A percentile compares a stretch with the other conserved stretches of the same genome.
phyloP scores from a whole-genome alignment of 2,329 filamentous ascomycete genomes.

The Sporothrix globosa region DNA sequence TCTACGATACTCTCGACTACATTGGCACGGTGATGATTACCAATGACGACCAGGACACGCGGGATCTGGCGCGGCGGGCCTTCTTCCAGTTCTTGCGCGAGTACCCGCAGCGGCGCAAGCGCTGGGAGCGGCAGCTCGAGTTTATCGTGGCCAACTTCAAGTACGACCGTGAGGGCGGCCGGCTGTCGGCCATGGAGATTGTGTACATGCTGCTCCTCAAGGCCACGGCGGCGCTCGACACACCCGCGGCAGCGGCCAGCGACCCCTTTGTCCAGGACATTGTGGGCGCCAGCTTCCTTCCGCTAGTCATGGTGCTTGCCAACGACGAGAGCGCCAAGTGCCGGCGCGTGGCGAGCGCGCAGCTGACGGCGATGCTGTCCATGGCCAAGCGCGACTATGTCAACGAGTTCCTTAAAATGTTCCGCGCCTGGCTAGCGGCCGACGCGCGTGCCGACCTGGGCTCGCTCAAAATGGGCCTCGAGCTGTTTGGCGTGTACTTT shows the following conservation, averaged over 20 bases:
- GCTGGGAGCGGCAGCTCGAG: constrained; percentile 84
- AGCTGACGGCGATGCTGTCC: constrained; percentile 80
- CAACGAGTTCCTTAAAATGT: constrained; percentile 69
- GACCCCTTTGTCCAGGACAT: constrained; percentile 83
- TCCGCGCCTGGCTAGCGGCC: constrained; percentile 71
- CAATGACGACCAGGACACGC: constrained; percentile 85
- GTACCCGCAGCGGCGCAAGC: constrained; percentile 87
- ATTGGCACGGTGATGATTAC: constrained; percentile 93
- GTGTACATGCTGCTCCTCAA: constrained; percentile 85
- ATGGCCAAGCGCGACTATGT: constrained; percentile 73
- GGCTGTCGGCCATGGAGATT: constrained; percentile 91
- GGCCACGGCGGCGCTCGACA: constrained; percentile 55
- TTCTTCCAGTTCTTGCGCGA: constrained; percentile 95
- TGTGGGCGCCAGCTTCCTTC: constrained; percentile 78
- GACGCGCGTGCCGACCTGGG: constrained; percentile 58
- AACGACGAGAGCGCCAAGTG: constrained; percentile 90
- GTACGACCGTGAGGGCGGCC: constrained; percentile 84
- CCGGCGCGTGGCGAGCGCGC: constrained; percentile 74
- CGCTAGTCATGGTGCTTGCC: constrained; percentile 79
- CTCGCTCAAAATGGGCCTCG: constrained; percentile 65
- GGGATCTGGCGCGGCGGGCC: constrained; percentile 83
- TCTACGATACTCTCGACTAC: constrained; percentile 91
- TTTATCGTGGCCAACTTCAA: constrained; percentile 91
- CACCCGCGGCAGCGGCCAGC: constrained; percentile 11
- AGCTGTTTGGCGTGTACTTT: constrained; percentile 82